Conservation (phyloP, 148 eudicot genomes). For the Pharnaceum exiguum region DNA sequence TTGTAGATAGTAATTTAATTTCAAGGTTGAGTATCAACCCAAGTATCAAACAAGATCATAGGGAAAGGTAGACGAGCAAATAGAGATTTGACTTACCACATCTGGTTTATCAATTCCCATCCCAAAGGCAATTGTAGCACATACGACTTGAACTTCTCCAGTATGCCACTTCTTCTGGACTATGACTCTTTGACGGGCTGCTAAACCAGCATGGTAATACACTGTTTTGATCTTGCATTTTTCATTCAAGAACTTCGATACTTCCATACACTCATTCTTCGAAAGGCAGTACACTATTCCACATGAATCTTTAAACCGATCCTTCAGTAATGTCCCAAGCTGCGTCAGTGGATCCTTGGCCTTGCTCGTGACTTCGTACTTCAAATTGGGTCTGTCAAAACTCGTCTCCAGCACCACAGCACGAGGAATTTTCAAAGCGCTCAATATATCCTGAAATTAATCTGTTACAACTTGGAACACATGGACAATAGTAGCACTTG, state of each 20-base stretch:
- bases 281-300: slow-evolving; percentile 99
- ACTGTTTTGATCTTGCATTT: slow-evolving; percentile 82
- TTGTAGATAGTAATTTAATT: background rate
- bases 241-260: slow-evolving; percentile 70
- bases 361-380: slow-evolving; percentile 81
- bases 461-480: slow-evolving; percentile 15
- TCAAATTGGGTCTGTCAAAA: slow-evolving; percentile 92
- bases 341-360: slow-evolving; percentile 75
- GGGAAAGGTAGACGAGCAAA: slow-evolving; percentile 4
- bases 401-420: slow-evolving; percentile 90
- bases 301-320: slow-evolving; percentile 55
- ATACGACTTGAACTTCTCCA: slow-evolving; percentile 92
- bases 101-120: slow-evolving; percentile 99
- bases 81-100: slow-evolving; percentile 59
- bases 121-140: slow-evolving; percentile 99
- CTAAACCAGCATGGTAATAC: slow-evolving; percentile 93
- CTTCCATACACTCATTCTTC: slow-evolving; percentile 91
- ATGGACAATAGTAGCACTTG: slow-evolving; percentile 6
- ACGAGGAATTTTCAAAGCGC: slow-evolving; percentile 70
- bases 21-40: background rate
- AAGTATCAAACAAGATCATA: background rate
- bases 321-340: slow-evolving; percentile 68
- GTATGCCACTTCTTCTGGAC: slow-evolving; percentile 88
- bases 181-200: slow-evolving; percentile 79
- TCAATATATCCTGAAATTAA: slow-evolving; percentile 72